Conservation (phyloP, 805 yeast species). For the Kodamaea kakaduensis region DNA sequence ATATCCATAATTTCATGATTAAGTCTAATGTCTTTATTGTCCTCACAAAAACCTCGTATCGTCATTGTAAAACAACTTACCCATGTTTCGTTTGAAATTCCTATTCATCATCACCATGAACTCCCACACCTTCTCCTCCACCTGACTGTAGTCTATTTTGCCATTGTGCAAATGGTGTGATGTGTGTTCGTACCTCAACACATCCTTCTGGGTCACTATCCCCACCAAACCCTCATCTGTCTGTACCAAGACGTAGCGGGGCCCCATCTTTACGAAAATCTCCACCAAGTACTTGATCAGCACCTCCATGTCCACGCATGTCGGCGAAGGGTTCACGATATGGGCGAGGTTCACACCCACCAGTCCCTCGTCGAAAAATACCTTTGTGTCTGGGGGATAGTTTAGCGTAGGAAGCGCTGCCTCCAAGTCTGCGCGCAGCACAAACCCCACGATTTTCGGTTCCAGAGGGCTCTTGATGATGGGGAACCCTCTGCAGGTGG, state of each 20-base stretch:
- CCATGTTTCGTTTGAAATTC: conserved; percentile 21
- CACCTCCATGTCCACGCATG: conserved; percentile 51
- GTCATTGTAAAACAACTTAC: conserved; percentile 30
- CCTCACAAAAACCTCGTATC: conserved; percentile 22
- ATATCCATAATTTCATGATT: no score
- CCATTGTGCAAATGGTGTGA: conserved; percentile 20
- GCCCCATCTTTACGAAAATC: conserved; percentile 75
- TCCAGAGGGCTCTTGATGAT: conserved; percentile 38
- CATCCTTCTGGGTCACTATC: conserved; percentile 79
- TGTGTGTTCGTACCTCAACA: conserved; percentile 57
- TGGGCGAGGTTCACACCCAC: conserved; percentile 21
- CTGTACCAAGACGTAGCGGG: conserved; percentile 66
- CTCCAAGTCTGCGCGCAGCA: conserved; percentile 41
- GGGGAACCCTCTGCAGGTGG: conserved; percentile 49
- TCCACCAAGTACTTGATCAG: conserved; percentile 61
- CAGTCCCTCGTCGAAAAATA: conserved; percentile 4
- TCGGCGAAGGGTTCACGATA: conserved; percentile 53
- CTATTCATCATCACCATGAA: conserved; percentile 20
- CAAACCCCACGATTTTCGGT: conserved; percentile 44
- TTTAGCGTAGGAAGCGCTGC: not conserved
- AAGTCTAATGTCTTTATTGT: no score
- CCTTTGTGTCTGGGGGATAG: conserved; percentile 1
- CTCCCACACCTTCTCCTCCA: conserved; percentile 37
- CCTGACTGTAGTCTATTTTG: conserved; percentile 10
- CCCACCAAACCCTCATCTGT: conserved; percentile 63